These are phyloP conservation scores for Monilinia polystroma DNA, from an alignment of 2,329 filamentous ascomycete species.

Conservation along the genomic window DNA sequence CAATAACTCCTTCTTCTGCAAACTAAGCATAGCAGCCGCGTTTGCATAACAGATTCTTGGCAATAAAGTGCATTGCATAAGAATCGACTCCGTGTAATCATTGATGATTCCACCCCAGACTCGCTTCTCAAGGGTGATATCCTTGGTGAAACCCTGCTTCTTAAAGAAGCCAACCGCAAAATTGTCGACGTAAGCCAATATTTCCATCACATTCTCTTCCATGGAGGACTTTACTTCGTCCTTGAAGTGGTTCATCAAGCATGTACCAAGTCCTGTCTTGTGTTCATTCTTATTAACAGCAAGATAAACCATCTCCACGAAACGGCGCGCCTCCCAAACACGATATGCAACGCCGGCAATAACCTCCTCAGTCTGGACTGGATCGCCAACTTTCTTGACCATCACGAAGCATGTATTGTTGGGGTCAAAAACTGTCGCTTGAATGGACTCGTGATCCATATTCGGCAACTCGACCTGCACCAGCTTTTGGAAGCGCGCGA, in stretches of 20 bases:
- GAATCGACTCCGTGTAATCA: neutral
- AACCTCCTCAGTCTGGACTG: neutral
- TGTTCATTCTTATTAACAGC: neutral
- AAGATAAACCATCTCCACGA: slow-evolving; percentile 11
- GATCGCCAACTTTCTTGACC: neutral
- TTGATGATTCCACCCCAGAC: slow-evolving; percentile 7
- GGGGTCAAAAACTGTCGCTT: neutral
- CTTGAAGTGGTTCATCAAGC: slow-evolving; percentile 11
- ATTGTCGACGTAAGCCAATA: slow-evolving; percentile 3
- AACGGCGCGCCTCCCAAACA: neutral
- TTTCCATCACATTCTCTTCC: slow-evolving; percentile 3
- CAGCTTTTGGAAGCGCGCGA: slow-evolving; percentile 1
- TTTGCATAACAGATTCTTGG: slow-evolving; percentile 2
- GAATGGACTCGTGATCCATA: neutral
- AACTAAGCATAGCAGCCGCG: slow-evolving; percentile 9
- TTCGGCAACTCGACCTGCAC: neutral
- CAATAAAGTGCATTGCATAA: slow-evolving; percentile 12
- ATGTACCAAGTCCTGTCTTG: neutral
- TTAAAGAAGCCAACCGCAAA: slow-evolving; percentile 9
- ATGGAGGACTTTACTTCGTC: slow-evolving; percentile 4
- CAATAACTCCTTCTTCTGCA: neutral
- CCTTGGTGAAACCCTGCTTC: slow-evolving; percentile 5
- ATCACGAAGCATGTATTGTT: neutral
- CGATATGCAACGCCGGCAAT: slow-evolving; percentile 3
- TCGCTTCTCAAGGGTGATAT: neutral